Conservation (phyloP, 2,329 filamentous ascomycete species). For the Fusarium sororula region DNA sequence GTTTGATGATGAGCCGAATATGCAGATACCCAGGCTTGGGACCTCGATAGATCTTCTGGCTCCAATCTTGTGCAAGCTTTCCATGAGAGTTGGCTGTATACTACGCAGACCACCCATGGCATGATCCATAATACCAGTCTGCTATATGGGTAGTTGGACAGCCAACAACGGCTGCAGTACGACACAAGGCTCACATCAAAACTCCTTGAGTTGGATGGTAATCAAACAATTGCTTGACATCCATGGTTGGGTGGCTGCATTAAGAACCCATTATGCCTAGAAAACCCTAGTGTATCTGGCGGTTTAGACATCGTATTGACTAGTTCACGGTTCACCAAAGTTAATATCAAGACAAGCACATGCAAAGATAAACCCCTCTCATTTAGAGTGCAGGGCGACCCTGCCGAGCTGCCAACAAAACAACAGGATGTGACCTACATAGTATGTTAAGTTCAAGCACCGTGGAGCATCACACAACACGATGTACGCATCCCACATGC, state of each 20-base stretch:
- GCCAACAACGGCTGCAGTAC: slow-evolving; percentile 5
- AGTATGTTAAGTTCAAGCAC: slow-evolving; percentile 27
- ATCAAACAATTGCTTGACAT: slow-evolving; percentile 1
- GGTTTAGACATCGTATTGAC: slow-evolving; percentile 34
- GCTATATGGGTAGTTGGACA: neutral
- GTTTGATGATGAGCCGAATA: slow-evolving; percentile 4
- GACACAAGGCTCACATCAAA: neutral
- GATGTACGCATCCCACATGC: slow-evolving; percentile 16
- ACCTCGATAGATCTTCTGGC: neutral
- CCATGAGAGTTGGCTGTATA: slow-evolving; percentile 7
- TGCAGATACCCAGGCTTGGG: slow-evolving; percentile 8
- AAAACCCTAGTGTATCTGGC: slow-evolving; percentile 11
- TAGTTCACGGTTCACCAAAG: slow-evolving; percentile 8
- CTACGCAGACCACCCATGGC: slow-evolving; percentile 1
- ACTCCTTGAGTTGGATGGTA: neutral
- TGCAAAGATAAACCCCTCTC: slow-evolving; percentile 28
- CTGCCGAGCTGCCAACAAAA: slow-evolving; percentile 21
- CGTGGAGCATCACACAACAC: slow-evolving; percentile 35
- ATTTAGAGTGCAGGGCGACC: slow-evolving; percentile 20
- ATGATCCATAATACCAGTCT: neutral
- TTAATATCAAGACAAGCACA: slow-evolving; percentile 15
- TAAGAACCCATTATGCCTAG: slow-evolving; percentile 5
- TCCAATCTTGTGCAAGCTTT: slow-evolving; percentile 8
- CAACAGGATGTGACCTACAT: slow-evolving; percentile 11
- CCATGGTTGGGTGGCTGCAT: slow-evolving; percentile 1